Conservation (phyloP, 192 early-diverging fungal species). For the Anaeromyces robustus region DNA sequence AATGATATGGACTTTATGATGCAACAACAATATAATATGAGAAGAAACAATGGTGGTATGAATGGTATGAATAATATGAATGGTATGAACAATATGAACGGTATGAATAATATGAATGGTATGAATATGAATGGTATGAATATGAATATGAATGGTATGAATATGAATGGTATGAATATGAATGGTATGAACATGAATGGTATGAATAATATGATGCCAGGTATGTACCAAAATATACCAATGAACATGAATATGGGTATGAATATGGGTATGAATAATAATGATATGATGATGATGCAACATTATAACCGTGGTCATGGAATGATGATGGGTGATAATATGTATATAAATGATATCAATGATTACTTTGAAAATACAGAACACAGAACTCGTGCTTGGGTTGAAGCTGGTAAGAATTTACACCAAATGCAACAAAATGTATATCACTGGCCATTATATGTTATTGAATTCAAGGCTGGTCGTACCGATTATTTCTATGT, state of each 20-base stretch:
- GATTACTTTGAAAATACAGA: conserved; percentile 54
- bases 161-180: neutral
- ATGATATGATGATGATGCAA: neutral
- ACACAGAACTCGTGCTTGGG: conserved; percentile 31
- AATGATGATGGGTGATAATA: neutral
- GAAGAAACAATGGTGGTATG: neutral
- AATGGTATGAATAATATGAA: neutral
- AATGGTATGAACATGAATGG: neutral
- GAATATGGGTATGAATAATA: neutral
- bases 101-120: neutral
- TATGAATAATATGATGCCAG: neutral
- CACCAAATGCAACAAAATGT: conserved; percentile 20
- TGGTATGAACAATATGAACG: no score
- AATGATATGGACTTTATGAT: neutral
- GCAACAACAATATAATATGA: neutral
- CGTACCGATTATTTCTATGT: conserved; percentile 70
- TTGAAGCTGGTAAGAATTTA: conserved; percentile 39
- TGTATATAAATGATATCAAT: conserved; percentile 24
- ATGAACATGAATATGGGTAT: neutral
- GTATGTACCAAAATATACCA: neutral
- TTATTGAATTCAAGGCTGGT: conserved; percentile 79
- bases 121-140: neutral
- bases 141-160: neutral
- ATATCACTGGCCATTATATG: conserved; percentile 44
- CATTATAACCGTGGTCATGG: neutral